Evolutionary conservation across 2,329 filamentous ascomycete genomes (phyloP), one percentile per base, ranked within the genome.

Genomic region (Aspergillus spinulosporus): DNA sequence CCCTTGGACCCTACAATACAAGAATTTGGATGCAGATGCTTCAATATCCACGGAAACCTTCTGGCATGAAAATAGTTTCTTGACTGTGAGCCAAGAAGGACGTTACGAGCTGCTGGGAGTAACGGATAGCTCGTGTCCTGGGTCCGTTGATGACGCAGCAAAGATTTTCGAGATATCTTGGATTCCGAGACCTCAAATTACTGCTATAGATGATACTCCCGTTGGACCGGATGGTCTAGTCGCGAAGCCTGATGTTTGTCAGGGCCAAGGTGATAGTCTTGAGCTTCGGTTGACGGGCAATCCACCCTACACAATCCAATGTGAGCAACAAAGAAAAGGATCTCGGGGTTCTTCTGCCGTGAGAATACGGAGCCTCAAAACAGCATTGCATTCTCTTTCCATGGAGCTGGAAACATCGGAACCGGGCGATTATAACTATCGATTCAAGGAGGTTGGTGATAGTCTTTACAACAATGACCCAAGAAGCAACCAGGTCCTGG

Each of bases 211-310:
- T 58, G 70, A 69, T 5, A 64, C 63, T 15, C 61, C 65, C 31
- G 80, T 90, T 46, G 78, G 78, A 8, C 74, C 80, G 36, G 77
- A 79, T 12, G 78, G 77, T 6, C 80, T 80, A 34, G 89, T 87
- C 68, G 71, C 86, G 64, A 95, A 95, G 73, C 82, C 86, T 42
- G 87, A 92, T 59, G 88, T 99, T 31, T 99, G 94, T 68, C 92
- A 99, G 76, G 93, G 93, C 31, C 93, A 97, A 59, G 89, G 96
- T 67, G 93, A 97, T 71, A 86, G 87, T 3, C 86, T 97, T 54
- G 92, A 97, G 67, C 78, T 99, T 52, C 82, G 83, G 43, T 82
- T 99, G 59, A 84, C 84, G 70, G 93, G 91, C 84, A 83, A 87
- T 49, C 84, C 92, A 36, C 94, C 94, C 1, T 97, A 89, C 71